Base-by-base conservation (phyloP, 345 rosid genomes). In the Ceriops zippeliana region DNA sequence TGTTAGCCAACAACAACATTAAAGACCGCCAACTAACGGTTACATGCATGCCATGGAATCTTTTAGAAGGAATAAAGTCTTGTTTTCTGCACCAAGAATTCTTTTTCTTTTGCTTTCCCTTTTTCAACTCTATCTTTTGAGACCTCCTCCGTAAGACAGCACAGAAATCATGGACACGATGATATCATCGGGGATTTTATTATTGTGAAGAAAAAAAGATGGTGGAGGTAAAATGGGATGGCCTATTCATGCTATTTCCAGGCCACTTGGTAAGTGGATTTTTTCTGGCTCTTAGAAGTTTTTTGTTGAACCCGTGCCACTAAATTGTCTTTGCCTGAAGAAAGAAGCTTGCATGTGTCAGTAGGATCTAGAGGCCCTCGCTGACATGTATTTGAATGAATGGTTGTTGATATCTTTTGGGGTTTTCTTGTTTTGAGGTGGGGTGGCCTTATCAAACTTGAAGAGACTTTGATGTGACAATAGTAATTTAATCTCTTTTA, bases 31-130 rank as follows among this genome's bases (percentile, higher is more conserved):
- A 7, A 2, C 15, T 11, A 32, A 31, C 37, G 3, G 54, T 24
- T 35, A 51, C 34, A 31, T 53, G 32, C 10, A 49, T 56, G 59
- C 58, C 13, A 22, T 3, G 59, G 30, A 21, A 17, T 20, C 59
- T 56, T 26, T 56, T 30, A 54, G 52, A 13, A 42, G 64, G 80
- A 81, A 73, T 77, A 78, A 85, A 81, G 82, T 75, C 47, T 73
- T 67, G 59, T 72, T 61, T 72, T 26, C 63, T 71, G 72, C 65
- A 47, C 24, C 65, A 72, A 67, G 73, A 67, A 66, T 74, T 74
- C 71, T 58, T 54, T 73, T 22, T 63, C 61, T 70, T 61, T 57
- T 31, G 13, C 37, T 68, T 73, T 70, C 56, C 28, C 24, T 30
- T 17, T 26, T 57, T 46, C 19, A 8, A n/a, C 17, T 42, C 8